Evolutionary conservation across 805 yeast genomes (phyloP).

Genomic region (Lipomyces sp.): DNA sequence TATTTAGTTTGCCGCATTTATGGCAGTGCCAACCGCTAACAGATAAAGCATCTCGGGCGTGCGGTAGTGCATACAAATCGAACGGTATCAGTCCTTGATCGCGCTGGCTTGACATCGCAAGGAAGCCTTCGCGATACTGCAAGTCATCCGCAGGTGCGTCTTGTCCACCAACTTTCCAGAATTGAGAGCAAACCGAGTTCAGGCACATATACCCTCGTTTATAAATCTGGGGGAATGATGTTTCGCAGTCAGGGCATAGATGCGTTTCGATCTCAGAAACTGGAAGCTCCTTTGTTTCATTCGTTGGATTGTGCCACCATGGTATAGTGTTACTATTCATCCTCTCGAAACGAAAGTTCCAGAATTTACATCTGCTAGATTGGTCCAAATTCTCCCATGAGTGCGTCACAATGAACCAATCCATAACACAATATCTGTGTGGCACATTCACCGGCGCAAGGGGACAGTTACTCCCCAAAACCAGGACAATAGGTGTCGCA

Average conservation of each 20-base stretch:
- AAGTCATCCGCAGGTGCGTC: background rate
- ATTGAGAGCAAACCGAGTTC: background rate
- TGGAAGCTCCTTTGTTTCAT: background rate
- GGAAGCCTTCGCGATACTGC: constrained; percentile 4
- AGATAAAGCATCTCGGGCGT: constrained; percentile 1
- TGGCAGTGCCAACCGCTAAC: constrained; percentile 14
- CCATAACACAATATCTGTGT: constrained; percentile 17
- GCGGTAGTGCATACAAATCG: constrained; percentile 2
- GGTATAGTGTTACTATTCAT: background rate
- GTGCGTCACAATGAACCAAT: constrained; percentile 19
- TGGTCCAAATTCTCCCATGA: constrained; percentile 13
- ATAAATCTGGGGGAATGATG: background rate
- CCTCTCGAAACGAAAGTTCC: constrained; percentile 18
- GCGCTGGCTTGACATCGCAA: background rate
- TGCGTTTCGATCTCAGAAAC: background rate
- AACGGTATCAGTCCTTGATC: constrained; percentile 1
- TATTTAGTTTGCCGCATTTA: constrained; percentile 14
- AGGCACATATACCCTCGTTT: constrained; percentile 2
- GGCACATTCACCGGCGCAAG: constrained; percentile 6
- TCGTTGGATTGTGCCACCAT: constrained; percentile 12
- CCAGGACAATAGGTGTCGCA: constrained; percentile 10
- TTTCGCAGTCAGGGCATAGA: background rate
- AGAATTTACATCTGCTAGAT: background rate
- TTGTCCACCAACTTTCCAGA: constrained; percentile 2
- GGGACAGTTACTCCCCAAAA: constrained; percentile 5